A percentile compares a stretch with the other conserved stretches of the same genome.
Evolutionary conservation across 805 yeast species (phyloP).

Genomic region (Barnettozyma pratensis): DNA sequence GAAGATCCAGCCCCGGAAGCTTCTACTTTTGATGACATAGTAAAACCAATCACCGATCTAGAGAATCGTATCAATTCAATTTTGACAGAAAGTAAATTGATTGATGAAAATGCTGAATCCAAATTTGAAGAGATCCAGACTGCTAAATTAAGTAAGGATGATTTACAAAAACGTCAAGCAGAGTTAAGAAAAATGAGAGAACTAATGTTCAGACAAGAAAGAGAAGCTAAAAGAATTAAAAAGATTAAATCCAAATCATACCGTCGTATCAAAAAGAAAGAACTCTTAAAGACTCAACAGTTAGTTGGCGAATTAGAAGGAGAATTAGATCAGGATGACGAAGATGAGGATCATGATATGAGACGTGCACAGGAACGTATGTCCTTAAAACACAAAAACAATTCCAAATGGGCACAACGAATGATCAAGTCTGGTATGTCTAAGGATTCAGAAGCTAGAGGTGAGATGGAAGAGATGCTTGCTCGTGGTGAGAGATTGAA

Average conservation of each 20-base stretch:
- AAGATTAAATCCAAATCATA: constrained; percentile 92
- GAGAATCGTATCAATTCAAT: constrained; percentile 62
- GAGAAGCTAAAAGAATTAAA: constrained; percentile 83
- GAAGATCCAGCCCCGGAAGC: constrained; percentile 35
- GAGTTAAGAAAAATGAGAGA: constrained; percentile 92
- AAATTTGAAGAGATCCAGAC: constrained; percentile 83
- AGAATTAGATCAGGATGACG: constrained; percentile 44
- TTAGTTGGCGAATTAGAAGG: constrained; percentile 47
- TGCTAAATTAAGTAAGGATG: constrained; percentile 77
- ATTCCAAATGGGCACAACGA: constrained; percentile 84
- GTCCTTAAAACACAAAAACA: constrained; percentile 84
- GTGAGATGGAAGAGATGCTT: constrained; percentile 92
- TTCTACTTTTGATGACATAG: constrained; percentile 47
- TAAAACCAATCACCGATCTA: constrained; percentile 43
- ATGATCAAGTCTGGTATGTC: constrained; percentile 88
- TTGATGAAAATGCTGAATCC: constrained; percentile 71
- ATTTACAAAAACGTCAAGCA: constrained; percentile 66
- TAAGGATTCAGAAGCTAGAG: constrained; percentile 78
- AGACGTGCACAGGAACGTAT: constrained; percentile 90
- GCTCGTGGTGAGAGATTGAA: constrained; percentile 78
- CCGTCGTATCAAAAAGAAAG: constrained; percentile 82
- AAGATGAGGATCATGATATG: constrained; percentile 54
- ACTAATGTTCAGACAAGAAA: constrained; percentile 92
- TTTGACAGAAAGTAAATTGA: constrained; percentile 58
- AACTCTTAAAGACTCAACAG: constrained; percentile 62